Evolutionary conservation across 2,329 filamentous ascomycete genomes (phyloP).

Genomic region (Ophiostoma quercus): DNA sequence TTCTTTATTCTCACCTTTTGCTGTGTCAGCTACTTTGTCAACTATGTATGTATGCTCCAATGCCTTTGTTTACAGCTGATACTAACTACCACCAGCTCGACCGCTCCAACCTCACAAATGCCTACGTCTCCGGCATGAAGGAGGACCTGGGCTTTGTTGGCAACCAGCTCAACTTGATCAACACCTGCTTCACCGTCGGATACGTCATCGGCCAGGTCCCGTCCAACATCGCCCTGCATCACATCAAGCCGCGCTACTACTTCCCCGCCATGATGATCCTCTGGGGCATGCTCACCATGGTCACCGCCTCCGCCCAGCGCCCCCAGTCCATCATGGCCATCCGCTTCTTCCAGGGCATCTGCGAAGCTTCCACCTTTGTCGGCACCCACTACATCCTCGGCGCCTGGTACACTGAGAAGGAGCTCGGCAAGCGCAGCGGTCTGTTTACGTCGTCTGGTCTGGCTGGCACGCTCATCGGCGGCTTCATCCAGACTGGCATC

Average conservation of each 20-base stretch:
- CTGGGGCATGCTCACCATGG: slow-evolving; percentile 61
- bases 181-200: slow-evolving; percentile 45
- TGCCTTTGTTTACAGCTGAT: too few relatives aligned
- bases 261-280: slow-evolving; percentile 59
- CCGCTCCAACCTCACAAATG: slow-evolving; percentile 48
- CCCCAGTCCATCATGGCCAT: slow-evolving; percentile 56
- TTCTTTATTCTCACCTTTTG: slow-evolving; percentile 62
- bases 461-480: slow-evolving; percentile 57
- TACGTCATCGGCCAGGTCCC: slow-evolving; percentile 56
- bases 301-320: slow-evolving; percentile 48
- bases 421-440: slow-evolving; percentile 56
- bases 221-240: slow-evolving; percentile 57
- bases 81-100: slow-evolving; percentile 39
- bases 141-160: slow-evolving; percentile 47
- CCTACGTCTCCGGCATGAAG: slow-evolving; percentile 51
- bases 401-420: slow-evolving; percentile 56
- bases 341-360: slow-evolving; percentile 51
- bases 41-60: slow-evolving; percentile 40
- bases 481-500: slow-evolving; percentile 56
- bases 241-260: slow-evolving; percentile 58
- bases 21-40: slow-evolving; percentile 53
- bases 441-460: slow-evolving; percentile 57
- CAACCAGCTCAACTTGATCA: slow-evolving; percentile 50
- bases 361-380: slow-evolving; percentile 53
- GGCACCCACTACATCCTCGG: slow-evolving; percentile 56